These are phyloP conservation scores for Wallacemonas sp. DNA, from an alignment of 208 protist genomes.

Conservation along the genomic window DNA sequence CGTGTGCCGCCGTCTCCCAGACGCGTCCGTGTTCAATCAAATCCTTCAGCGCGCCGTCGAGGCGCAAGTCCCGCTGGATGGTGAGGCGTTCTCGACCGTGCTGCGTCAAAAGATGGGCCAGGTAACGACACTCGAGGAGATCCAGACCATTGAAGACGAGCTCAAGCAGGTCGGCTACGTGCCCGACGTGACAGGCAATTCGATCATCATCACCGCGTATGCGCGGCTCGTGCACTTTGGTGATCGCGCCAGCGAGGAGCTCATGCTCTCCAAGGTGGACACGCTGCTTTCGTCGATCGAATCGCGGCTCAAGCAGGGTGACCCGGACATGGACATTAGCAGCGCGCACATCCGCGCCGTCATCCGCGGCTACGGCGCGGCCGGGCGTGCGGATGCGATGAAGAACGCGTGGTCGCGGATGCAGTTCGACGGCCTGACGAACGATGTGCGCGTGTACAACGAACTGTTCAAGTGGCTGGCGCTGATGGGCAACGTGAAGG, in stretches of 20 bases:
- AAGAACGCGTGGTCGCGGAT: conserved; percentile 78
- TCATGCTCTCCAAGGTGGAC: conserved; percentile 89
- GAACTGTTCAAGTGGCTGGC: conserved; percentile 88
- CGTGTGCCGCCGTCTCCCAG: conserved; percentile 56
- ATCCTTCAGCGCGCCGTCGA: conserved; percentile 59
- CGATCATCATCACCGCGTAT: conserved; percentile 86
- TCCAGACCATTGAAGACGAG: conserved; percentile 67
- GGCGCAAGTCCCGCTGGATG: conserved; percentile 36
- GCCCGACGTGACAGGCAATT: conserved; percentile 79
- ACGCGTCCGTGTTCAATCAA: conserved; percentile 57
- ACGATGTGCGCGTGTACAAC: conserved; percentile 87
- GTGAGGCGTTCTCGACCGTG: conserved; percentile 52
- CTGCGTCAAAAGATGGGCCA: conserved; percentile 78
- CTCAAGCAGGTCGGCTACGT: conserved; percentile 64
- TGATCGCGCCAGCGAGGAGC: conserved; percentile 78
- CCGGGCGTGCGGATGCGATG: conserved; percentile 69
- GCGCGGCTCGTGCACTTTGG: conserved; percentile 84
- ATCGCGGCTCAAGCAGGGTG: conserved; percentile 77
- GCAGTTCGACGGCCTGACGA: conserved; percentile 58
- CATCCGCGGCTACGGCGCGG: conserved; percentile 85
- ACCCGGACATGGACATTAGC: conserved; percentile 86
- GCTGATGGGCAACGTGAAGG: conserved; percentile 87
- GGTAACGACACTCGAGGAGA: conserved; percentile 66
- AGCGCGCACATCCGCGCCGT: conserved; percentile 81
- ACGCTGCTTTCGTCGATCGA: conserved; percentile 87